Base-by-base conservation (phyloP, 345 rosid species). In the Erysimum cheiranthoides region DNA sequence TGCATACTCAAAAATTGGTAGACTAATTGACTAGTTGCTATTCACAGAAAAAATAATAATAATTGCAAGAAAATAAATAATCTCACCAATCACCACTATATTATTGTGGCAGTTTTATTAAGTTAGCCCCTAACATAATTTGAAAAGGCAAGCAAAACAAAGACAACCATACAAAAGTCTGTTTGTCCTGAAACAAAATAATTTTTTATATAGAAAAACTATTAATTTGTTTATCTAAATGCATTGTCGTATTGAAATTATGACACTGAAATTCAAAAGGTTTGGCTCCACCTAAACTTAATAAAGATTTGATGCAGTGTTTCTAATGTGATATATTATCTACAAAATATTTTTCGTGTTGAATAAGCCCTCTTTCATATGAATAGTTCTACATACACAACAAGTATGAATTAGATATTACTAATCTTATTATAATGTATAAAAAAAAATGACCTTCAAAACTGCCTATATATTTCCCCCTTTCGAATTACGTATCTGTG, bases 281-380 rank as follows among this genome's bases (percentile, higher is more conserved):
- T 35, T 16, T 61, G 75, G 80, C 66, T 76, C 71, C 80, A 77
- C 71, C 66, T 54, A 53, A 64, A 64, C 32, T 64, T 65, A 52
- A 31, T 68, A 76, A 61, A 53, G 35, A 61, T 68, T 52, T 52
- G 70, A 49, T 61, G n/a, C 74, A 61, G 25, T 18, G 74, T 52
- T 49, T 42, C 38, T 60, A 50, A 68, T 68, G 32, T 17, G 38
- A 50, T 17, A 42, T 61, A 47, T 56, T 14, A 64, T 64, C 65
- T 56, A 45, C 7, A 46, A 18, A 66, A 47, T 39, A 61, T 28
- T 5, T 70, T 62, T 70, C 76, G 71, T 77, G 80, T 77, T 31
- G 76, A 70, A 70, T 46, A 56, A 70, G 72, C 8, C 67, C 53
- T 70, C 76, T 70, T 70, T 38, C 36, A 46, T 61, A 43, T 77